Conservation (phyloP, 2,329 filamentous ascomycete genomes). For the Claviceps spartinae region DNA sequence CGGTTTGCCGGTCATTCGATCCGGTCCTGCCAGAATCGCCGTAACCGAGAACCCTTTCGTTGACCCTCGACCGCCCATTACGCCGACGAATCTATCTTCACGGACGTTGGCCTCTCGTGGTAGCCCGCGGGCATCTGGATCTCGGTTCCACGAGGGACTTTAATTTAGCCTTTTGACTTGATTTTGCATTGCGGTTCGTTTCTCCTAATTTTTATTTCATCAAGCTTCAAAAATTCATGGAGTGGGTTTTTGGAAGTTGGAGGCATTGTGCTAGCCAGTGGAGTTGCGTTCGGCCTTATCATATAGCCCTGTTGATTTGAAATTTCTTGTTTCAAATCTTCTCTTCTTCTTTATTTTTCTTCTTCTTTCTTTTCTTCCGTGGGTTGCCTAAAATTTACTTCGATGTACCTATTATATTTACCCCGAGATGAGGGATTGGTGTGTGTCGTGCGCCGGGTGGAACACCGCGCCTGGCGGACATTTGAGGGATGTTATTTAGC, state of each 20-base stretch:
- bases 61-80: conserved; percentile 14
- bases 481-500: too few species aligned
- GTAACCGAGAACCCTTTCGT: conserved; percentile 41
- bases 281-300: not conserved
- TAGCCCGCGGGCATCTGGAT: conserved; percentile 21
- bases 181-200: not conserved
- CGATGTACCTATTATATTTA: conserved; percentile 5
- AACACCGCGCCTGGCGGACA: too few species aligned
- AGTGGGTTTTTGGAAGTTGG: not conserved
- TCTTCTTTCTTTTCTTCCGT: too few species aligned
- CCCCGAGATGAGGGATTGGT: conserved; percentile 1
- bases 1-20: conserved; percentile 45
- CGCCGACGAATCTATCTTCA: conserved; percentile 15
- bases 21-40: conserved; percentile 52
- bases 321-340: not conserved
- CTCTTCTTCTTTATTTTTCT: not conserved
- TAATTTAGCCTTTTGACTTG: conserved; percentile 11
- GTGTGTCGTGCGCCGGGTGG: not conserved
- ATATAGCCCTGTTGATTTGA: not conserved
- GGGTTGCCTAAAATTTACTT: not conserved
- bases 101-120: conserved; percentile 23
- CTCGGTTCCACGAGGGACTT: conserved; percentile 28
- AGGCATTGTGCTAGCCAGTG: not conserved
- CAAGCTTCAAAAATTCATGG: not conserved
- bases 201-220: not conserved